Conservation (phyloP, 805 yeast genomes). For the Zygosaccharomyces lentus region DNA sequence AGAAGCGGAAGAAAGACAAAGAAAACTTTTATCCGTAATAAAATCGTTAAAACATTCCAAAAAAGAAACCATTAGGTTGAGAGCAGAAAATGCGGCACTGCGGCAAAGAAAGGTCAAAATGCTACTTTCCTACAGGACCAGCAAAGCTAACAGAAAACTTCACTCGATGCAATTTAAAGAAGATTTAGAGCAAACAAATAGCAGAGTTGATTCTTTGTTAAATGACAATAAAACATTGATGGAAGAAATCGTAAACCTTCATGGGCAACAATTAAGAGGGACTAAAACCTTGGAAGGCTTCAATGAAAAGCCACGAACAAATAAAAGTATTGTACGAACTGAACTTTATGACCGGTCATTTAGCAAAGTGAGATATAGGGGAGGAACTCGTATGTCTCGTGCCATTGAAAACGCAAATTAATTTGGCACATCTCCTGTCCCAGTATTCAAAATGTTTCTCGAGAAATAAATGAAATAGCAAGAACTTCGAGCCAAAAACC, state of each 20-base stretch:
- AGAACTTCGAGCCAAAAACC: too few species aligned
- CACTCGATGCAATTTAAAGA: background rate
- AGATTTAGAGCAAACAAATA: background rate
- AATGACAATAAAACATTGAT: background rate
- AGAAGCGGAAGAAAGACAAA: background rate
- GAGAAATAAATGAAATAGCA: background rate
- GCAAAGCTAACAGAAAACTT: background rate
- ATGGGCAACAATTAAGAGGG: background rate
- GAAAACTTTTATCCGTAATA: background rate
- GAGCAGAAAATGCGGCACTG: background rate
- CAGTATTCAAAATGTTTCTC: background rate
- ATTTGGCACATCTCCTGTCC: too few species aligned
- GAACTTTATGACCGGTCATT: too few species aligned
- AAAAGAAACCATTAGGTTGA: background rate
- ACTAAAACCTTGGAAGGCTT: background rate
- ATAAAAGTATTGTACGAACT: background rate
- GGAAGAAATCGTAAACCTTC: background rate
- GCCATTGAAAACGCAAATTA: too few species aligned
- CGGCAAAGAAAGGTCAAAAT: background rate
- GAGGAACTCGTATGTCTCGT: too few species aligned
- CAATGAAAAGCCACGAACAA: background rate
- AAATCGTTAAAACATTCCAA: background rate
- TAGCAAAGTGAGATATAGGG: too few species aligned
- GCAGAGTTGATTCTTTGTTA: background rate
- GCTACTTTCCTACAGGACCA: background rate